Evolutionary conservation across 2,329 filamentous ascomycete species (phyloP).

Genomic region (Aspergillus sp.): DNA sequence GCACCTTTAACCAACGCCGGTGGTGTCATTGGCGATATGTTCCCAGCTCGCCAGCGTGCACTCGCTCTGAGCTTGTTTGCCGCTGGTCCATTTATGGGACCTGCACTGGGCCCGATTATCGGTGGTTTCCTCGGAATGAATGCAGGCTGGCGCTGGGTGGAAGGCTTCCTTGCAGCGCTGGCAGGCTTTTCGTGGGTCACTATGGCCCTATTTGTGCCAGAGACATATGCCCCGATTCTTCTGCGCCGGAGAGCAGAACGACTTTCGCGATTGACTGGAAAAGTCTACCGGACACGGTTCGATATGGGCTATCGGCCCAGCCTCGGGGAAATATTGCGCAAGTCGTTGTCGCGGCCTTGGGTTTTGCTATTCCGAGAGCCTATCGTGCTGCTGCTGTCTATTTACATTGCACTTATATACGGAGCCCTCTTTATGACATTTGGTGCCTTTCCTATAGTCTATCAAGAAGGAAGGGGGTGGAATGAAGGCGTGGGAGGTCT

Average conservation of each 20-base stretch:
- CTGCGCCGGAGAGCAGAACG: conserved; percentile 51
- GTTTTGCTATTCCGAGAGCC: conserved; percentile 51
- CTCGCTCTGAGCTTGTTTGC: conserved; percentile 65
- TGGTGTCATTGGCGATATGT: conserved; percentile 64
- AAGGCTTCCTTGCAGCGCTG: conserved; percentile 63
- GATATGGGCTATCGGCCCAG: conserved; percentile 26
- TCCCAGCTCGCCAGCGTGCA: conserved; percentile 54
- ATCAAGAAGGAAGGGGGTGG: conserved; percentile 46
- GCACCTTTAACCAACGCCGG: conserved; percentile 63
- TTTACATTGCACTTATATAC: conserved; percentile 54
- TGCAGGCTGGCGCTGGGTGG: conserved; percentile 69
- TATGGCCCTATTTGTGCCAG: conserved; percentile 31
- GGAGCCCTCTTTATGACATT: conserved; percentile 56
- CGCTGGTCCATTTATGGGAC: conserved; percentile 64
- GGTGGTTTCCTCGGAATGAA: conserved; percentile 66
- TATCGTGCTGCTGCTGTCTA: conserved; percentile 51
- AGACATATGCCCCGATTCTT: conserved; percentile 52
- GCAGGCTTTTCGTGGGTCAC: conserved; percentile 57
- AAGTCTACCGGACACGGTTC: conserved; percentile 46
- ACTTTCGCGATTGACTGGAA: conserved; percentile 50
- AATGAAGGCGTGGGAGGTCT: conserved; percentile 49
- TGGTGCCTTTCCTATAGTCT: conserved; percentile 54
- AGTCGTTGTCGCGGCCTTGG: conserved; percentile 51
- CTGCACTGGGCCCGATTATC: conserved; percentile 63
- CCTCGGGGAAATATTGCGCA: conserved; percentile 43